A percentile compares a stretch with the other conserved stretches of the same genome.
phyloP scores from a whole-genome alignment of 2,329 filamentous ascomycete genomes.

The Colletotrichum noveboracense region DNA sequence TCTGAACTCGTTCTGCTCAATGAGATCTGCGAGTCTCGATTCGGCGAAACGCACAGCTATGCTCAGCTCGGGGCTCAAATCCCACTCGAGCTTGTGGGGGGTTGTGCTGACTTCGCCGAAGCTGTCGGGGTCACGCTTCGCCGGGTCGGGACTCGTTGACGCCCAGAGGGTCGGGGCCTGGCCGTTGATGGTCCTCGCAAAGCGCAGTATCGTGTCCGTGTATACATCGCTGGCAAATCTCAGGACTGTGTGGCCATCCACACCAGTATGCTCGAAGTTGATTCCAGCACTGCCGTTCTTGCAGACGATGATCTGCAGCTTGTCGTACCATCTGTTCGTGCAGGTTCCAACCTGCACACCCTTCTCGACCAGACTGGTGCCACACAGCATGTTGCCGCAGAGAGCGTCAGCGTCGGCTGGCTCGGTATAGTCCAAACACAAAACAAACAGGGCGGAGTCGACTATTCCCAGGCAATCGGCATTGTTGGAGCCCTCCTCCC shows the following conservation, averaged over 20 bases:
- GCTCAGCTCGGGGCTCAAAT: slow-evolving; percentile 89
- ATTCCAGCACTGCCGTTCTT: slow-evolving; percentile 98
- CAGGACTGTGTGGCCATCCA: slow-evolving; percentile 95
- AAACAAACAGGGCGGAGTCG: slow-evolving; percentile 89
- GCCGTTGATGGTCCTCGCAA: slow-evolving; percentile 94
- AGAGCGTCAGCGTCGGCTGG: slow-evolving; percentile 80
- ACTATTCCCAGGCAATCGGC: slow-evolving; percentile 95
- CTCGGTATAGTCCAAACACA: slow-evolving; percentile 93
- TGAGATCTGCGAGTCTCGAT: slow-evolving; percentile 89
- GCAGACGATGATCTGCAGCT: slow-evolving; percentile 98
- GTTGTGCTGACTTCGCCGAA: slow-evolving; percentile 94
- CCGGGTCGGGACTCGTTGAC: slow-evolving; percentile 87
- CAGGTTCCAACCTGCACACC: slow-evolving; percentile 97
- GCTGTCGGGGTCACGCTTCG: slow-evolving; percentile 87
- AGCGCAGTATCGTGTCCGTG: slow-evolving; percentile 95
- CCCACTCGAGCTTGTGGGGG: slow-evolving; percentile 96
- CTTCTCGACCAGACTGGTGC: slow-evolving; percentile 87
- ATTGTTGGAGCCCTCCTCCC: slow-evolving; percentile 89
- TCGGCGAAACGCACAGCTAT: slow-evolving; percentile 95
- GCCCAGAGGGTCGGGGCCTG: slow-evolving; percentile 92
- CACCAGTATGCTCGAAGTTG: slow-evolving; percentile 98
- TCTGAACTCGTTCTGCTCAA: slow-evolving; percentile 95
- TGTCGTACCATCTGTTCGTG: slow-evolving; percentile 99
- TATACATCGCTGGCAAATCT: slow-evolving; percentile 96
- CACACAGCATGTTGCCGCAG: slow-evolving; percentile 99